Conservation (phyloP, 257 asterid species). For the Knoxia roxburghii region DNA sequence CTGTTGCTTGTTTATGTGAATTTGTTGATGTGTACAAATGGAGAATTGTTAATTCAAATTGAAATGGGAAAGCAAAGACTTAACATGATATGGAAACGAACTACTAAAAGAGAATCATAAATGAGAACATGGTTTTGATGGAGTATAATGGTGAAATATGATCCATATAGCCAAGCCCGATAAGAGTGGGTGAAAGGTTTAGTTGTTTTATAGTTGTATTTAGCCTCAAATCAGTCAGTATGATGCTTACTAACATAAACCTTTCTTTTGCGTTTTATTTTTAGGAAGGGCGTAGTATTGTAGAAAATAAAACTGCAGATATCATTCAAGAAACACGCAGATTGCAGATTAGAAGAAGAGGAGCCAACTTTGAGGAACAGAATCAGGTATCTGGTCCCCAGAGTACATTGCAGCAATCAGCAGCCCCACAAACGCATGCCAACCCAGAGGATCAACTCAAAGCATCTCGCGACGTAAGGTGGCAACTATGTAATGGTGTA, state of each 20-base stretch:
- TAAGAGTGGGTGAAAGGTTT: too few relatives aligned
- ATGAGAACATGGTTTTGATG: too few relatives aligned
- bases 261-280: neutral
- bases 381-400: conserved; percentile 20
- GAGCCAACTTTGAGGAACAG: conserved; percentile 27
- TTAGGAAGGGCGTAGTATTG: conserved; percentile 69
- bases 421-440: conserved; percentile 31
- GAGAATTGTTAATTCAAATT: too few relatives aligned
- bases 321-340: conserved; percentile 55
- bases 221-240: neutral
- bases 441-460: conserved; percentile 77
- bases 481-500: conserved; percentile 34
- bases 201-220: too few relatives aligned
- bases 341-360: conserved; percentile 55
- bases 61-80: too few relatives aligned
- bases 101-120: too few relatives aligned
- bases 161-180: too few relatives aligned
- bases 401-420: conserved; percentile 20
- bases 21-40: neutral
- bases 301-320: conserved; percentile 56
- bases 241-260: neutral
- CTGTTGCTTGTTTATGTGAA: neutral
- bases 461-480: conserved; percentile 99
- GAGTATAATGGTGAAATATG: too few relatives aligned
- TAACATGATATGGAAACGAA: too few relatives aligned